These are phyloP conservation scores for Leccinum truebloodii DNA, from an alignment of 768 basidiomycete genomes.

Conservation along the genomic window DNA sequence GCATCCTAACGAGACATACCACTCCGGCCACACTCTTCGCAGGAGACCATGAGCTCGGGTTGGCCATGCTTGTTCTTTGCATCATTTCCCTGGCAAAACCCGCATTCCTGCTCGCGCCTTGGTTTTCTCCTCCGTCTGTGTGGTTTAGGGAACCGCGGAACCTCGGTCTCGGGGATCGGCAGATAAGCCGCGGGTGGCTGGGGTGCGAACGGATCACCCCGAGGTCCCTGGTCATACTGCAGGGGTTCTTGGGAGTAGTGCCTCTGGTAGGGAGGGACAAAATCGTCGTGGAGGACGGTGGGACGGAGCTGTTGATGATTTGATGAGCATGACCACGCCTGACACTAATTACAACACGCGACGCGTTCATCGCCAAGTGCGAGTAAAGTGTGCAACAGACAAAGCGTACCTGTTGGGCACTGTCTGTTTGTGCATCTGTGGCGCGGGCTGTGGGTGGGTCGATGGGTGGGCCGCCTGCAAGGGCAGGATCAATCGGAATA, in stretches of 20 bases:
- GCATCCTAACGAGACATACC: constrained; percentile 46
- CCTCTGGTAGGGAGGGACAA: constrained; percentile 15
- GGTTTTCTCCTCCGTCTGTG: constrained; percentile 47
- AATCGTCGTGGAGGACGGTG: constrained; percentile 33
- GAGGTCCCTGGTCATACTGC: constrained; percentile 73
- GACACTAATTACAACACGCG: constrained; percentile 57
- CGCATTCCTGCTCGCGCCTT: constrained; percentile 65
- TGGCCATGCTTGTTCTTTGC: constrained; percentile 54
- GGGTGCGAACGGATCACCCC: constrained; percentile 82
- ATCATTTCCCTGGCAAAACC: constrained; percentile 75
- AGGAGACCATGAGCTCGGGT: constrained; percentile 74
- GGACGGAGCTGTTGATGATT: constrained; percentile 26
- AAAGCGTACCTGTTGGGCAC: constrained; percentile 40
- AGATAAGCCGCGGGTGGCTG: constrained; percentile 55
- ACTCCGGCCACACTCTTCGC: constrained; percentile 79
- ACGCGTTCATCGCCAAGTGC: constrained; percentile 53
- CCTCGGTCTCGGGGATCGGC: constrained; percentile 46
- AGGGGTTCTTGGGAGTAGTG: constrained; percentile 36
- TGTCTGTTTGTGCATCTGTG: constrained; percentile 15
- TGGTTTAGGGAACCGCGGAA: constrained; percentile 43
- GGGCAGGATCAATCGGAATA: constrained; percentile 83
- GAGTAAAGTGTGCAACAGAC: constrained; percentile 20
- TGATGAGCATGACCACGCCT: constrained; percentile 24
- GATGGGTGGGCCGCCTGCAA: constrained; percentile 47
- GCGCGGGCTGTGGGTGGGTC: constrained; percentile 51